A percentile compares a stretch with the other conserved stretches of the same genome.
phyloP scores from a whole-genome alignment of 495 filamentous ascomycete genomes.

The Letharia lupina region DNA sequence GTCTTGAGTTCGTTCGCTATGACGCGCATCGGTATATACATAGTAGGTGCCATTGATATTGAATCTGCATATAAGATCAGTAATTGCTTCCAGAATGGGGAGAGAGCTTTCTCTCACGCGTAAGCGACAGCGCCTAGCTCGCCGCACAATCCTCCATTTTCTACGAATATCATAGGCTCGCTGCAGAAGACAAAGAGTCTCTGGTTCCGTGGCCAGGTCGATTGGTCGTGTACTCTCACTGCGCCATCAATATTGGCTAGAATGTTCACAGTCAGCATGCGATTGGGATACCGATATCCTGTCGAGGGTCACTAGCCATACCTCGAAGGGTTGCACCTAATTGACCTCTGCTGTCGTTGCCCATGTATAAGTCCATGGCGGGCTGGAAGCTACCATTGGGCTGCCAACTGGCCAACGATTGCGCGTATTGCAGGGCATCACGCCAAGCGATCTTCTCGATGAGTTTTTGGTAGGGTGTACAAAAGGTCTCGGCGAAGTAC shows the following conservation, averaged over 20 bases:
- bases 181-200: neutral
- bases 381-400: neutral
- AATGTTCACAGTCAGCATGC: neutral
- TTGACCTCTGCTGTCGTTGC: neutral
- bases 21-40: neutral
- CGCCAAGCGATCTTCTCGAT: neutral
- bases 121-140: neutral
- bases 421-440: neutral
- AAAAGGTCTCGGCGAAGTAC: neutral
- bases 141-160: neutral
- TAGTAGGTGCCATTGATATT: neutral
- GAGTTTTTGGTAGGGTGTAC: neutral
- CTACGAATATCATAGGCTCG: neutral
- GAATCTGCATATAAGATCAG: neutral
- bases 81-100: too few species aligned
- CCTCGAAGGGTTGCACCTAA: neutral
- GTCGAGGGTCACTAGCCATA: neutral
- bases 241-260: constrained; percentile 3
- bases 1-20: neutral
- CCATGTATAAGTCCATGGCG: constrained; percentile 14
- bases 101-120: neutral
- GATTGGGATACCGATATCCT: neutral
- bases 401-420: constrained; percentile 5
- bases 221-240: neutral
- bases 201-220: neutral